Evolutionary conservation across 108 stramenopile genomes (phyloP).

Genomic region (Conticribra weissflogii): DNA sequence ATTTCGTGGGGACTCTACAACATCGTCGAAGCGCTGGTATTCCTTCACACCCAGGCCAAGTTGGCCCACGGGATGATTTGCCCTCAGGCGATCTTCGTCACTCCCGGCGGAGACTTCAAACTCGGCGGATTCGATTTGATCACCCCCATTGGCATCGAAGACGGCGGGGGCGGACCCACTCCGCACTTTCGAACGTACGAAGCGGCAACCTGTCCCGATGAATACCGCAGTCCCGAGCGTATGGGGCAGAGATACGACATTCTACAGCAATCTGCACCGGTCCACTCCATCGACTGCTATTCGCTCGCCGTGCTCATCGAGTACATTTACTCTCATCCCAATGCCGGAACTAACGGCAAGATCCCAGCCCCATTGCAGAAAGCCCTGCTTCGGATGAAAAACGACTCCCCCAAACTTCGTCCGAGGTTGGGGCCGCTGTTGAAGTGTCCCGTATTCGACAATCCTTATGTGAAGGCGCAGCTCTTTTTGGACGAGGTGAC

Average conservation of each 20-base stretch:
- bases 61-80: conserved; percentile 77
- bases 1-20: conserved; percentile 84
- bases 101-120: conserved; percentile 85
- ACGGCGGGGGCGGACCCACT: conserved; percentile 62
- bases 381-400: conserved; percentile 73
- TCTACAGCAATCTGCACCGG: conserved; percentile 52
- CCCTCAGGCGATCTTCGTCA: conserved; percentile 77
- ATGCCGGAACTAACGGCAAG: conserved; percentile 40
- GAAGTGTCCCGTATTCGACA: conserved; percentile 86
- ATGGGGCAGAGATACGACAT: conserved; percentile 60
- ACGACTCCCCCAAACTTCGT: conserved; percentile 67
- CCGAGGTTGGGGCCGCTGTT: conserved; percentile 74
- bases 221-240: conserved; percentile 86
- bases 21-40: conserved; percentile 71
- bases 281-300: conserved; percentile 82
- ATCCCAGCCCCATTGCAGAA: conserved; percentile 77
- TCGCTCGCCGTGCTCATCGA: conserved; percentile 73
- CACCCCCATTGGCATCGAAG: conserved; percentile 60
- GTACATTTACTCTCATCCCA: conserved; percentile 67
- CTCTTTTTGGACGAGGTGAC: conserved; percentile 66
- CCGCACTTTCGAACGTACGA: conserved; percentile 74
- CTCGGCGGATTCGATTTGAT: conserved; percentile 75
- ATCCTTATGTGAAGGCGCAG: conserved; percentile 72
- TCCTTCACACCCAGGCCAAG: conserved; percentile 80
- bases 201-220: conserved; percentile 52